Evolutionary conservation across 352 stramenopile genomes (phyloP), one percentile per base, ranked within the genome.

Genomic region (Blastocystis sp.): DNA sequence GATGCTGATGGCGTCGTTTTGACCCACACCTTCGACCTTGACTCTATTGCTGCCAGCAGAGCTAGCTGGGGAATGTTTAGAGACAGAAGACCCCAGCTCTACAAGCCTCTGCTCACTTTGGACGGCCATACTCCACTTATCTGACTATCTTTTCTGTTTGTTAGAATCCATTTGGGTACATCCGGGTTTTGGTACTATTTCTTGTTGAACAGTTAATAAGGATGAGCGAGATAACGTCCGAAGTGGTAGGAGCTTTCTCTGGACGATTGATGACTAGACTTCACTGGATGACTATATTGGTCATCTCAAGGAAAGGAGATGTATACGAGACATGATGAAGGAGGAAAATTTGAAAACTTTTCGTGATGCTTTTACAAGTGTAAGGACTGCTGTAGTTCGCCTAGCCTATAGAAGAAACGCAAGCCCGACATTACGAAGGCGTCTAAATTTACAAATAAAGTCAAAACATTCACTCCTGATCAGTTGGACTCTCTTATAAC

Each of bases 1-100:
- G 96, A 99, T 92, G 92, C 92, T 43, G 98, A 98, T 94, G 96
- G 95, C 63, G 97, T 93, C 37, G 96, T 98, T 88, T 98, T 98
- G 93, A 87, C 76, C 9, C n/a, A 23, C 41, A 87, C 76, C 6
- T 87, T 87, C 45, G 76, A 87, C 37, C 76, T 87, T 13, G 76
- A 87, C 34, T 29, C 47, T 34, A 69, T 87, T 2, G 23, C 55
- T 23, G 76, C 76, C 50, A 26, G 26, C 20, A 45, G 76, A 76
- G 55, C 76, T 34, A 76, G 56, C 53, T 87, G 76, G 76, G 76
- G 76, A 70, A 54, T 76, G 41, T 75, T 53, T 39, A 93, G 94
- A 64, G 94, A 97, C 87, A 92, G 94, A 59, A 91, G 94, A 54
- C 94, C 94, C 39, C 91, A 95, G 43, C 76, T 96, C 76, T 97